Conservation (phyloP, 140 eudicot genomes). For the Artemisia princeps region DNA sequence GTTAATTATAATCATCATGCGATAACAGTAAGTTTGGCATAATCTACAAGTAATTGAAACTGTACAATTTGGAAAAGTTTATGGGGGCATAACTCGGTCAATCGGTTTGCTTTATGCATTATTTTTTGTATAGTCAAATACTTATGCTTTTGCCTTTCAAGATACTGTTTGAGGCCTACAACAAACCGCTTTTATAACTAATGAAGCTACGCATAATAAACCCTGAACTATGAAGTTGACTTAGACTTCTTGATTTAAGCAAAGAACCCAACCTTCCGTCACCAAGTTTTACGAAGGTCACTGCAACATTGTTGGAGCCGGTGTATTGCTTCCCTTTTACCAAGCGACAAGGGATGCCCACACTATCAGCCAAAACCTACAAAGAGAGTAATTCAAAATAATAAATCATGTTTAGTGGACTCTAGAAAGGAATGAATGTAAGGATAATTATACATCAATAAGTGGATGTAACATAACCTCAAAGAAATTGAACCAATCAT, state of each 20-base stretch:
- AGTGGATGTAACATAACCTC: not conserved
- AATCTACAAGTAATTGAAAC: not conserved
- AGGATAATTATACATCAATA: not conserved
- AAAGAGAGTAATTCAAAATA: slow-evolving; percentile 11
- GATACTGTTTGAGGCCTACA: not conserved
- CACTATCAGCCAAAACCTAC: slow-evolving; percentile 95
- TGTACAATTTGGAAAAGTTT: not conserved
- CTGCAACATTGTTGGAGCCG: slow-evolving; percentile 76
- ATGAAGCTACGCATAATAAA: slow-evolving; percentile 13
- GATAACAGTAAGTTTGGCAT: not conserved
- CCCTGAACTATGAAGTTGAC: not conserved
- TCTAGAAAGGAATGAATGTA: not conserved
- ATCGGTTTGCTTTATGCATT: not conserved
- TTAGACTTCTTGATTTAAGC: not conserved
- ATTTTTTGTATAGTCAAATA: slow-evolving; percentile 14
- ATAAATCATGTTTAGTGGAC: not conserved
- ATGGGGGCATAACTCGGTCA: not conserved
- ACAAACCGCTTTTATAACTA: not conserved
- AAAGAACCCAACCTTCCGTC: slow-evolving; percentile 60
- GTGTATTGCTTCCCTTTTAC: slow-evolving; percentile 78
- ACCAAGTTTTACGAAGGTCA: slow-evolving; percentile 62
- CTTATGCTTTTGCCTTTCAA: too few species aligned
- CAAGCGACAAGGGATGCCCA: slow-evolving; percentile 77
- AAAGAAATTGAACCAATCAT: not conserved
- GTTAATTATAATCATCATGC: too few species aligned